These are phyloP conservation scores for Gypsophila paniculata DNA, from an alignment of 179 eudicot genomes.

Conservation along the genomic window DNA sequence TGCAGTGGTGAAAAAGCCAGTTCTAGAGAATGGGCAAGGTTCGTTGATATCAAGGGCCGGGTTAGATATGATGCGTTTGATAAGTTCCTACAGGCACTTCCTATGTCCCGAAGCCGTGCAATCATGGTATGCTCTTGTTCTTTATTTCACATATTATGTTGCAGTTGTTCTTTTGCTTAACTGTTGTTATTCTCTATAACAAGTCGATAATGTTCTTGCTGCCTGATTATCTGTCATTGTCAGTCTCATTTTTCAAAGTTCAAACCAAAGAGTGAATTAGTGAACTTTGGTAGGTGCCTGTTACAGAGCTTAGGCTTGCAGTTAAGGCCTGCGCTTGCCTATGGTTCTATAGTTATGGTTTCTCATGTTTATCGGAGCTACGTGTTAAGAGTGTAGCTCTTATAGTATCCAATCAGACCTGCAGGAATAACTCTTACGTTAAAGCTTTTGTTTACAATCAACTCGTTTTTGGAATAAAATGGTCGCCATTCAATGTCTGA, in stretches of 20 bases:
- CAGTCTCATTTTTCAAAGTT: slow-evolving; percentile 1
- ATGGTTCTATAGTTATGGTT: background rate
- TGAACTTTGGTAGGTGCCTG: background rate
- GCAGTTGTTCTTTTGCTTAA: background rate
- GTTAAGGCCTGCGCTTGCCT: background rate
- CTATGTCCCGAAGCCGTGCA: slow-evolving; percentile 90
- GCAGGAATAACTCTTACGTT: background rate
- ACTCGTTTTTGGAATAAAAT: background rate
- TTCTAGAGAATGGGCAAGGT: slow-evolving; percentile 69
- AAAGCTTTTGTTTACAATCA: background rate
- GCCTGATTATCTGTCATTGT: background rate
- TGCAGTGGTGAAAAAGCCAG: slow-evolving; percentile 82
- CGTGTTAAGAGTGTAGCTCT: background rate
- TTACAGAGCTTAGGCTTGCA: background rate
- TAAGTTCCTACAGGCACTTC: slow-evolving; percentile 81
- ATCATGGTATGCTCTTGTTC: slow-evolving; percentile 61
- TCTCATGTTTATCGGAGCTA: background rate
- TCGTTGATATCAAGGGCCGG: slow-evolving; percentile 85
- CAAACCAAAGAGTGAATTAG: background rate
- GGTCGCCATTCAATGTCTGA: background rate
- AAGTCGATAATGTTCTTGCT: background rate
- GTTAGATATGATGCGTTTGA: slow-evolving; percentile 87
- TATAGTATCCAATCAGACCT: background rate
- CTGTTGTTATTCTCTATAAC: background rate
- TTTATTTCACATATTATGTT: background rate